These are phyloP conservation scores for Aureobasidium sp. DNA, from an alignment of 2,329 filamentous ascomycete genomes.

Conservation along the genomic window DNA sequence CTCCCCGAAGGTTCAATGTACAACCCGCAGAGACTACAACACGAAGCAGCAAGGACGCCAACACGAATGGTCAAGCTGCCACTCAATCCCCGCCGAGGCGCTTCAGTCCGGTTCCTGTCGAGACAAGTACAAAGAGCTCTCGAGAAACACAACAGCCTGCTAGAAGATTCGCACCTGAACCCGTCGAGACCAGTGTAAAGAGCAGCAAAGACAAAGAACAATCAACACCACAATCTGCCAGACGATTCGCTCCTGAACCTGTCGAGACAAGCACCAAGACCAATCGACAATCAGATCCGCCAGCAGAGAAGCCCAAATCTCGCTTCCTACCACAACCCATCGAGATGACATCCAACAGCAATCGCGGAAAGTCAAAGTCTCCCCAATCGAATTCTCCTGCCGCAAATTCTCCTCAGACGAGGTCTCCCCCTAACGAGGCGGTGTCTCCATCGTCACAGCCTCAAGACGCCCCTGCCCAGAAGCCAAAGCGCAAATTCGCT, in stretches of 20 bases:
- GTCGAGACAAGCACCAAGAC: slow-evolving; percentile 22
- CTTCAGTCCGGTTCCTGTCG: slow-evolving; percentile 29
- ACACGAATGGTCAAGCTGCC: not conserved
- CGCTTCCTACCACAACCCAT: slow-evolving; percentile 26
- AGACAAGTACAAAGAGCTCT: slow-evolving; percentile 27
- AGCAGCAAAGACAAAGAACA: slow-evolving; percentile 19
- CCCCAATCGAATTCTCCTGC: slow-evolving; percentile 5
- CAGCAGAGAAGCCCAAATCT: slow-evolving; percentile 1
- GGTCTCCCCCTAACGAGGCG: slow-evolving; percentile 2
- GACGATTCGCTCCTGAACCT: slow-evolving; percentile 25
- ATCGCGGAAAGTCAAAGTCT: slow-evolving; percentile 27
- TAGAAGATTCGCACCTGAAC: slow-evolving; percentile 26
- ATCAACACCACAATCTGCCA: slow-evolving; percentile 13
- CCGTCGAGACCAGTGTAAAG: slow-evolving; percentile 29
- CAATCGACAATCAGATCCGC: slow-evolving; percentile 14
- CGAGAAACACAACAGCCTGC: slow-evolving; percentile 14
- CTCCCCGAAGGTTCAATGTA: slow-evolving; percentile 40
- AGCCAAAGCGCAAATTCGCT: slow-evolving; percentile 48
- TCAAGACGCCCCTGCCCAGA: slow-evolving; percentile 11
- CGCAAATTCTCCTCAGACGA: slow-evolving; percentile 11
- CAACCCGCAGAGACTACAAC: slow-evolving; percentile 31
- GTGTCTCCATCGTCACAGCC: slow-evolving; percentile 7
- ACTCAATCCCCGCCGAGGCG: slow-evolving; percentile 21
- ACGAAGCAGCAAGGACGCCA: slow-evolving; percentile 9
- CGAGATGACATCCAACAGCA: slow-evolving; percentile 60